These are phyloP conservation scores for Salix viminalis DNA, from an alignment of 345 rosid species.

Conservation along the genomic window DNA sequence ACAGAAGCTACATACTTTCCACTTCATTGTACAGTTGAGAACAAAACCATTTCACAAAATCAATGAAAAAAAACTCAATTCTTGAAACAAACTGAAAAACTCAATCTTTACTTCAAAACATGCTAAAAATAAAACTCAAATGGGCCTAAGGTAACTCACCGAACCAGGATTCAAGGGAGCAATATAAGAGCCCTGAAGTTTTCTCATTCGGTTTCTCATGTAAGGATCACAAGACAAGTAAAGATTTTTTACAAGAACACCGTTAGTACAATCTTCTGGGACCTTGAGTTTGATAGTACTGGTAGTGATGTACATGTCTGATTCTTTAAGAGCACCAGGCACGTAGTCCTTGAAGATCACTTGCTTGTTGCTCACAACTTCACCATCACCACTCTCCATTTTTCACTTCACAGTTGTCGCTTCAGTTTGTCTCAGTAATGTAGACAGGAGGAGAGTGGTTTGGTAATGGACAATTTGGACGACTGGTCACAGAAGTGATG, in stretches of 20 bases:
- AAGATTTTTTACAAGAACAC: constrained; percentile 17
- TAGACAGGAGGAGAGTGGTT: too few relatives aligned
- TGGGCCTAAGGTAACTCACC: background rate
- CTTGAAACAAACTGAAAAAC: background rate
- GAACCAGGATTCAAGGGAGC: constrained; percentile 11
- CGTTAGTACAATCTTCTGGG: constrained; percentile 14
- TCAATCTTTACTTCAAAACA: background rate
- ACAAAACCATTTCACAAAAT: too few relatives aligned
- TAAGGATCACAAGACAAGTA: constrained; percentile 29
- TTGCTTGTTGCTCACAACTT: constrained; percentile 7
- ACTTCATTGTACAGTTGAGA: too few relatives aligned
- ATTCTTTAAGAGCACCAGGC: constrained; percentile 21
- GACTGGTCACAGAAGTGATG: too few relatives aligned
- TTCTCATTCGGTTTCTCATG: constrained; percentile 14
- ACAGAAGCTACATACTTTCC: too few relatives aligned
- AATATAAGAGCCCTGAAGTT: background rate
- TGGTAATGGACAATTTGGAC: too few relatives aligned
- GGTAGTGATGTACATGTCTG: constrained; percentile 19
- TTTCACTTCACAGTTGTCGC: background rate
- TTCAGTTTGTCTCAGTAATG: background rate
- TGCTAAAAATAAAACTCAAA: background rate
- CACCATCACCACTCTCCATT: constrained; percentile 4
- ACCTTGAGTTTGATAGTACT: constrained; percentile 3
- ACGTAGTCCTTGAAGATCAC: constrained; percentile 14
- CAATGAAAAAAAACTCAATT: background rate